phyloP scores from a whole-genome alignment of 1,284 basidiomycete genomes.

The Cystobasidium slooffiae region DNA sequence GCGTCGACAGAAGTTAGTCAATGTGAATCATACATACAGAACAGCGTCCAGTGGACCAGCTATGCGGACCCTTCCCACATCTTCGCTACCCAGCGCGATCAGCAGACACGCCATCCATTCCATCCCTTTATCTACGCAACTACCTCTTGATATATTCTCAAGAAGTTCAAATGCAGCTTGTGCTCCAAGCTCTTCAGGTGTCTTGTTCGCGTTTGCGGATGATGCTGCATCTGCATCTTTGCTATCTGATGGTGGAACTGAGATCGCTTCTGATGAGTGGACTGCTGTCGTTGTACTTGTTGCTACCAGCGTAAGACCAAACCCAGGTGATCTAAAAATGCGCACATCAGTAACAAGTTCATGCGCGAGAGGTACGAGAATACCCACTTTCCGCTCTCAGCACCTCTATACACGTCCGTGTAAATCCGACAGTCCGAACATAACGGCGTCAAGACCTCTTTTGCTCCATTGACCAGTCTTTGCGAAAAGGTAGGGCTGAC shows the following conservation, averaged over 20 bases:
- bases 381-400: conserved; percentile 90
- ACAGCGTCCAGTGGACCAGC: conserved; percentile 62
- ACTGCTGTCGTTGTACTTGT: conserved; percentile 90
- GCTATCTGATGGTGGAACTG: conserved; percentile 61
- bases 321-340: conserved; percentile 81
- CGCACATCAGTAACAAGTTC: conserved; percentile 5
- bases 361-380: conserved; percentile 22
- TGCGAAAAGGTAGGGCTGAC: conserved; percentile 97
- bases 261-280: conserved; percentile 83
- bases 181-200: conserved; percentile 65
- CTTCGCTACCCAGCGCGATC: conserved; percentile 95
- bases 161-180: conserved; percentile 77
- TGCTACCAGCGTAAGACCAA: conserved; percentile 85
- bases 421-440: conserved; percentile 98
- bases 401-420: conserved; percentile 96
- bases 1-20: conserved; percentile 11
- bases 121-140: conserved; percentile 88
- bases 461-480: conserved; percentile 91
- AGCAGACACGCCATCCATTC: conserved; percentile 85
- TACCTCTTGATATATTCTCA: conserved; percentile 76
- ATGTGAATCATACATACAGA: conserved; percentile 46
- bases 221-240: conserved; percentile 7
- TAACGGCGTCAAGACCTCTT: conserved; percentile 90
- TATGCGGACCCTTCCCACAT: conserved; percentile 87
- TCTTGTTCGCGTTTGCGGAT: neutral